Percentiles rank a stretch among this genome's conserved stretches.
These are phyloP conservation scores for Rugonectria rugulosa DNA, from an alignment of 2,329 filamentous ascomycete species.

Conservation along the genomic window DNA sequence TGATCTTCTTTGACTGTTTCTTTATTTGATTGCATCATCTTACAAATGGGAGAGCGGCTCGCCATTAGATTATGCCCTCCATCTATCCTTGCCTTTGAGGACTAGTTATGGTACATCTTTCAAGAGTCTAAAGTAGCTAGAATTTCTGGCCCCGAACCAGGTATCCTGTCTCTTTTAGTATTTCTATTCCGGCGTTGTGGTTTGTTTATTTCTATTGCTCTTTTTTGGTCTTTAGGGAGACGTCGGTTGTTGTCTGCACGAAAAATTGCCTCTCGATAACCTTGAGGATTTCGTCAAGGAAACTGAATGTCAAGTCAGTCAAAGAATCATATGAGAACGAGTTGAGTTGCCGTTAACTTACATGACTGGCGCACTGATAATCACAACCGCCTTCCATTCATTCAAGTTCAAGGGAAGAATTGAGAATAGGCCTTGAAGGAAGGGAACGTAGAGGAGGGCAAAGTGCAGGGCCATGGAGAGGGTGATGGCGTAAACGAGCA, in stretches of 20 bases:
- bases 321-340: not conserved
- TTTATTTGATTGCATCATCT: constrained; percentile 12
- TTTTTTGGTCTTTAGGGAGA: constrained; percentile 59
- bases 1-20: constrained; percentile 8
- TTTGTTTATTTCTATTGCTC: constrained; percentile 52
- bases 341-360: constrained; percentile 64
- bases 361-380: constrained; percentile 92
- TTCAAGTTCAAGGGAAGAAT: constrained; percentile 85
- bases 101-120: constrained; percentile 38
- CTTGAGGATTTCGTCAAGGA: constrained; percentile 88
- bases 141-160: constrained; percentile 33
- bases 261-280: constrained; percentile 74
- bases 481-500: constrained; percentile 92
- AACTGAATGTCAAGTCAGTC: constrained; percentile 52
- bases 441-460: constrained; percentile 87
- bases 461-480: constrained; percentile 97
- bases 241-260: constrained; percentile 56
- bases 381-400: constrained; percentile 92
- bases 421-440: constrained; percentile 87
- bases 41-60: constrained; percentile 1
- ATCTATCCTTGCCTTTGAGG: constrained; percentile 7
- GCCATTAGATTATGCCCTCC: constrained; percentile 4
- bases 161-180: constrained; percentile 28
- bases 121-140: constrained; percentile 38
- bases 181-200: constrained; percentile 18